Percentiles rank a stretch among this genome's conserved stretches.
These are phyloP conservation scores for Fusarium clavum DNA, from an alignment of 2,329 filamentous ascomycete species.

Conservation along the genomic window DNA sequence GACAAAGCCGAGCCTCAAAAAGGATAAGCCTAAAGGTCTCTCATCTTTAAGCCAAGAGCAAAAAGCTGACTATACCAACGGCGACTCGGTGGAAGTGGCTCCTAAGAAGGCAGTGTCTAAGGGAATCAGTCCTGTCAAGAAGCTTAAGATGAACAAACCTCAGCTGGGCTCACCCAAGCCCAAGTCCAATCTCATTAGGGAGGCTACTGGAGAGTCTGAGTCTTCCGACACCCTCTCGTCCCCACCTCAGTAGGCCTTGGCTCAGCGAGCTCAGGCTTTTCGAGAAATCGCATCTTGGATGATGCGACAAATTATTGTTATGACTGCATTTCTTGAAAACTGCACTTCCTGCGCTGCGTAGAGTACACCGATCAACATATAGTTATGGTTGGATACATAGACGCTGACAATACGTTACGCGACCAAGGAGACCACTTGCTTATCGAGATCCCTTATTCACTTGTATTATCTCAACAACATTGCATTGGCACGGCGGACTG, in stretches of 20 bases:
- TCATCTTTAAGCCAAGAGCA: constrained; percentile 65
- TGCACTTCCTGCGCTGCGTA: constrained; percentile 2
- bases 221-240: constrained; percentile 68
- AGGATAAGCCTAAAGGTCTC: constrained; percentile 65
- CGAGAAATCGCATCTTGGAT: background rate
- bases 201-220: constrained; percentile 65
- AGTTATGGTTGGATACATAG: constrained; percentile 47
- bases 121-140: constrained; percentile 56
- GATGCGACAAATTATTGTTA: constrained; percentile 6
- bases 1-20: constrained; percentile 62
- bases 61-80: constrained; percentile 50
- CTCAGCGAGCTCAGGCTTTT: background rate
- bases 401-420: constrained; percentile 37
- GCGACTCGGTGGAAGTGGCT: constrained; percentile 47
- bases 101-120: constrained; percentile 53
- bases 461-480: constrained; percentile 46
- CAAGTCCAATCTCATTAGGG: constrained; percentile 58
- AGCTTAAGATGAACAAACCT: constrained; percentile 59
- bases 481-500: constrained; percentile 45
- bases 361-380: constrained; percentile 6
- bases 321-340: background rate
- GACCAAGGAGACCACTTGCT: constrained; percentile 24
- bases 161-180: constrained; percentile 61
- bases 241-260: constrained; percentile 53
- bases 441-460: constrained; percentile 26